These are phyloP conservation scores for Lophium mytilinum DNA, from an alignment of 495 filamentous ascomycete species.

Conservation along the genomic window DNA sequence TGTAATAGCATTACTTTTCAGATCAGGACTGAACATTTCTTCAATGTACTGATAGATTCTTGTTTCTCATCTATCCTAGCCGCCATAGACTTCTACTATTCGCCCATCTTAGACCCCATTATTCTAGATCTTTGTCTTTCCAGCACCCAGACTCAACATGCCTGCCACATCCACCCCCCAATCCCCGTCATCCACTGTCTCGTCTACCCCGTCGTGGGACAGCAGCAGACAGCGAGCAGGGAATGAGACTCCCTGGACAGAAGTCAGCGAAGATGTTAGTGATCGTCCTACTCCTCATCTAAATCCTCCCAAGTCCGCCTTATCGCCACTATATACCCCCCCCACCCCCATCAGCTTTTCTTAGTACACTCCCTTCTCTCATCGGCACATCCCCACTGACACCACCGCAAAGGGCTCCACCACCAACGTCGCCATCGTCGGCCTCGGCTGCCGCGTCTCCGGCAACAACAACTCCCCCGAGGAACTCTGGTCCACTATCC, in stretches of 20 bases:
- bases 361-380: neutral
- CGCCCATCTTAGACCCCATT: neutral
- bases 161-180: neutral
- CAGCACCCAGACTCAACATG: neutral
- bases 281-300: too few species aligned
- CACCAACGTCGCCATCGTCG: constrained; percentile 28
- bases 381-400: too few species aligned
- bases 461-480: constrained; percentile 31
- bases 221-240: neutral
- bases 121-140: neutral
- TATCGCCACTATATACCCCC: too few species aligned
- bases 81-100: too few species aligned
- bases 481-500: constrained; percentile 31
- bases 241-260: neutral
- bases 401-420: neutral
- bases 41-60: too few species aligned
- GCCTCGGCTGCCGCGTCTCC: constrained; percentile 34
- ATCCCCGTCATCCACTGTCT: neutral
- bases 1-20: too few species aligned
- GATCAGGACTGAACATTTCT: too few species aligned
- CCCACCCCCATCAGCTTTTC: neutral
- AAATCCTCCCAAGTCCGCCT: too few species aligned
- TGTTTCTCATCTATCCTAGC: too few species aligned
- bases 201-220: neutral
- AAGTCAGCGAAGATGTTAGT: neutral